Evolutionary conservation across 2,329 filamentous ascomycete species (phyloP).

Genomic region (Penicillium fuscoglaucum): DNA sequence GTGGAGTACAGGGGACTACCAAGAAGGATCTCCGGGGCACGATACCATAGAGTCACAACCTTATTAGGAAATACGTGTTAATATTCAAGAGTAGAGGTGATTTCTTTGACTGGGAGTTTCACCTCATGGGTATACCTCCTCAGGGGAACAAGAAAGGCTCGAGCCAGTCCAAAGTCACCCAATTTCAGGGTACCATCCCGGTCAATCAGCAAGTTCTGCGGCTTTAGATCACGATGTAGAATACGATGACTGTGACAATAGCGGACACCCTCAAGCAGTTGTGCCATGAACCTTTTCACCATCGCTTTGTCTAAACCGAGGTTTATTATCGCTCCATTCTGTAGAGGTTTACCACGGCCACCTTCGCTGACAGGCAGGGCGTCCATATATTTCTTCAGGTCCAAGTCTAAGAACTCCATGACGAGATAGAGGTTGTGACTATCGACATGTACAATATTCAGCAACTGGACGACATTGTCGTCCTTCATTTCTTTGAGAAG

Average conservation of each 20-base stretch:
- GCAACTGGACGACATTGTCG: constrained; percentile 80
- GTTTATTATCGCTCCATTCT: constrained; percentile 68
- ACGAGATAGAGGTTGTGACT: constrained; percentile 94
- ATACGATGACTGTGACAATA: constrained; percentile 90
- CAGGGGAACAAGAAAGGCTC: constrained; percentile 86
- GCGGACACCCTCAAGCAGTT: constrained; percentile 77
- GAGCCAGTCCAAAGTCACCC: constrained; percentile 84
- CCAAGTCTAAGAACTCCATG: constrained; percentile 85
- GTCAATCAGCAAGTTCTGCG: constrained; percentile 85
- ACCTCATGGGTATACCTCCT: constrained; percentile 90
- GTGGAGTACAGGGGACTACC: constrained; percentile 90
- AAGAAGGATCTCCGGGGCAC: constrained; percentile 83
- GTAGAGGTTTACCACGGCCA: constrained; percentile 79
- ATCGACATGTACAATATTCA: constrained; percentile 93
- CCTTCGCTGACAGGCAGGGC: constrained; percentile 79
- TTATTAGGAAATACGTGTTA: constrained; percentile 27
- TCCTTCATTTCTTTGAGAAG: constrained; percentile 93
- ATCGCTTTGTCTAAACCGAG: constrained; percentile 75
- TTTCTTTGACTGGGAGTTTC: constrained; percentile 7
- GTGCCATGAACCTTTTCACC: constrained; percentile 90
- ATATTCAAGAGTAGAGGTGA: not conserved
- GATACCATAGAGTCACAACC: constrained; percentile 93
- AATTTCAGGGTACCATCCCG: constrained; percentile 85
- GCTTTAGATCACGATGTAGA: constrained; percentile 85
- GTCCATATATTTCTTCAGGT: constrained; percentile 97